Percentiles rank a stretch among this genome's conserved stretches.
Evolutionary conservation across 108 stramenopile species (phyloP).

Genomic region (Nannochloropsis salina): DNA sequence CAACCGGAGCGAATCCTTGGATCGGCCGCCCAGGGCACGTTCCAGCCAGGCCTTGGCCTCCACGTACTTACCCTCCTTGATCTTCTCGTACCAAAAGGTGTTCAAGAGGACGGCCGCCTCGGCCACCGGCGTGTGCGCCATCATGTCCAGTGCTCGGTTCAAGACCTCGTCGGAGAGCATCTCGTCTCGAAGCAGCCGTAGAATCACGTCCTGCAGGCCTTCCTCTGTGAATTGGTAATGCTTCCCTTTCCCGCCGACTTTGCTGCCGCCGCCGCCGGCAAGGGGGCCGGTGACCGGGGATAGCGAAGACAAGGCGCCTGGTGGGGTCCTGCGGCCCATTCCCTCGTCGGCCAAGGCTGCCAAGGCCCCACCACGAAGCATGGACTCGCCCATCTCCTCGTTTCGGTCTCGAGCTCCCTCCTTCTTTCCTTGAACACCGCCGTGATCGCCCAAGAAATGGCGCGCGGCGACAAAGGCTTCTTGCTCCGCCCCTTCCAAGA

Average conservation of each 20-base stretch:
- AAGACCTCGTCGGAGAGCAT: slow-evolving; percentile 5
- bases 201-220: neutral
- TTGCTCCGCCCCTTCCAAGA: neutral
- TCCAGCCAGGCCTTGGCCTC: neutral
- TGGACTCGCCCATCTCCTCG: too few relatives aligned
- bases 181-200: neutral
- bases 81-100: slow-evolving; percentile 15
- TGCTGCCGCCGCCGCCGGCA: neutral
- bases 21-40: neutral
- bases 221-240: neutral
- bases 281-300: too few relatives aligned
- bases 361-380: too few relatives aligned
- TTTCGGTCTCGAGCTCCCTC: neutral
- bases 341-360: too few relatives aligned
- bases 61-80: slow-evolving; percentile 4
- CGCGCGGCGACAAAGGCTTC: neutral
- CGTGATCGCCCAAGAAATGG: neutral
- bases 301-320: too few relatives aligned
- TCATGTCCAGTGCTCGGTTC: neutral
- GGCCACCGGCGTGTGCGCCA: neutral
- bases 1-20: neutral
- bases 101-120: neutral
- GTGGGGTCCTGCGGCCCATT: too few relatives aligned
- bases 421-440: neutral
- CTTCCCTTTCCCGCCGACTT: neutral